Evolutionary conservation across 1,284 basidiomycete species (phyloP).

Genomic region (Ganoderma resinaceum): DNA sequence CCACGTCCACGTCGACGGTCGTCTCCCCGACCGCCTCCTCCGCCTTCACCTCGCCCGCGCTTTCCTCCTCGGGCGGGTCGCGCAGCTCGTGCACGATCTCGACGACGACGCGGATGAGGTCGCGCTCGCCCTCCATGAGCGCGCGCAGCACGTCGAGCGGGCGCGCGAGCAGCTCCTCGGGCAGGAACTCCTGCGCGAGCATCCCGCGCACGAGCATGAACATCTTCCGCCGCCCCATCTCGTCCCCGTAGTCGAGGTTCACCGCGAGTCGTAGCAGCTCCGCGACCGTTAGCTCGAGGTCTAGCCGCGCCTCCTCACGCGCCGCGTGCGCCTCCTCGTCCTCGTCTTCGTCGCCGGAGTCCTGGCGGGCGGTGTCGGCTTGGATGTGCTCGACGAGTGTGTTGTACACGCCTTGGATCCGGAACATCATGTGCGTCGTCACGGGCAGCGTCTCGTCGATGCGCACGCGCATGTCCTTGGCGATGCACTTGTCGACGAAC

Average conservation of each 20-base stretch:
- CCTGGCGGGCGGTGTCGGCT: slow-evolving; percentile 46
- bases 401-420: slow-evolving; percentile 85
- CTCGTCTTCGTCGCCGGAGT: slow-evolving; percentile 49
- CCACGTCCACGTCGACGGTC: slow-evolving; percentile 22
- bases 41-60: slow-evolving; percentile 35
- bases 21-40: slow-evolving; percentile 2
- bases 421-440: slow-evolving; percentile 89
- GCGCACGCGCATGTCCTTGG: slow-evolving; percentile 67
- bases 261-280: slow-evolving; percentile 87
- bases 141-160: slow-evolving; percentile 90
- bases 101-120: slow-evolving; percentile 93
- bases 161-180: slow-evolving; percentile 78
- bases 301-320: slow-evolving; percentile 64
- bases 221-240: slow-evolving; percentile 93
- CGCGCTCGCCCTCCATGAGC: slow-evolving; percentile 86
- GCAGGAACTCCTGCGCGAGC: slow-evolving; percentile 84
- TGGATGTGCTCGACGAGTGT: slow-evolving; percentile 59
- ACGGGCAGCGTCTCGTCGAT: slow-evolving; percentile 86
- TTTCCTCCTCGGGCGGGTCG: slow-evolving; percentile 57
- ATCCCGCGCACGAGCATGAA: slow-evolving; percentile 90
- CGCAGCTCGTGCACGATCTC: slow-evolving; percentile 92
- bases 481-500: slow-evolving; percentile 83
- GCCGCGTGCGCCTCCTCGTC: slow-evolving; percentile 49
- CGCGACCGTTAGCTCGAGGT: slow-evolving; percentile 78
- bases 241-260: slow-evolving; percentile 92